Conservation (phyloP, 192 early-diverging fungal genomes). For the Cetraspora pellucida region DNA sequence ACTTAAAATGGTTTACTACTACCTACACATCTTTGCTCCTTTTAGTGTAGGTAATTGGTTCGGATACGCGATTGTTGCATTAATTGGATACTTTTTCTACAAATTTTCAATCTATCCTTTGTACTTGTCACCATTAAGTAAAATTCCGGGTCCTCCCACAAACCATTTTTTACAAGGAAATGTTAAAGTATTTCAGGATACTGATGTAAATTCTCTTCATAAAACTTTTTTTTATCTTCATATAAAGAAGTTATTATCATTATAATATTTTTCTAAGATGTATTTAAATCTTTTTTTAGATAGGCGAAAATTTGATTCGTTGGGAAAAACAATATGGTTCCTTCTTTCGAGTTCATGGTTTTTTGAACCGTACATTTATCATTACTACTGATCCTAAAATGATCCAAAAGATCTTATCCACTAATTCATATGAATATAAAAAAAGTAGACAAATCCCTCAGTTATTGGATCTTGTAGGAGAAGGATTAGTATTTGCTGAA, state of each 20-base stretch:
- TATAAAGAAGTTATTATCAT: background rate
- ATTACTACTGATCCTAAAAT: constrained; percentile 50
- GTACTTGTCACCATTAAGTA: constrained; percentile 21
- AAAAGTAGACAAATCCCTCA: constrained; percentile 38
- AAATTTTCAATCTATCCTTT: background rate
- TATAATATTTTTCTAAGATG: too few relatives aligned
- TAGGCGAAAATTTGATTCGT: too few relatives aligned
- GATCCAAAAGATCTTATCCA: constrained; percentile 48
- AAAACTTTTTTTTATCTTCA: background rate
- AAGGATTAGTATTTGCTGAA: constrained; percentile 57
- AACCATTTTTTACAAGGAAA: constrained; percentile 1
- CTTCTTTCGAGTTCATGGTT: too few relatives aligned
- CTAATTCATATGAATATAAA: constrained; percentile 49
- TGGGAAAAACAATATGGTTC: too few relatives aligned
- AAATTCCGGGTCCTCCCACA: constrained; percentile 13
- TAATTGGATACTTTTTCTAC: too few relatives aligned
- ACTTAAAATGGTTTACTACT: too few relatives aligned
- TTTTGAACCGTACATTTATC: too few relatives aligned
- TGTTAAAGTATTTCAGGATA: background rate
- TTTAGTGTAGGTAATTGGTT: too few relatives aligned
- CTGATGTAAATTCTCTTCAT: too few relatives aligned
- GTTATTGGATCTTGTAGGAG: constrained; percentile 45
- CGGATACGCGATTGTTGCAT: too few relatives aligned
- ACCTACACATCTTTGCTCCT: too few relatives aligned
- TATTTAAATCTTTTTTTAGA: too few relatives aligned